Percentiles rank a stretch among this genome's conserved stretches.
Conservation (phyloP, 2,329 filamentous ascomycete genomes). For the Biscogniauxia sp. region DNA sequence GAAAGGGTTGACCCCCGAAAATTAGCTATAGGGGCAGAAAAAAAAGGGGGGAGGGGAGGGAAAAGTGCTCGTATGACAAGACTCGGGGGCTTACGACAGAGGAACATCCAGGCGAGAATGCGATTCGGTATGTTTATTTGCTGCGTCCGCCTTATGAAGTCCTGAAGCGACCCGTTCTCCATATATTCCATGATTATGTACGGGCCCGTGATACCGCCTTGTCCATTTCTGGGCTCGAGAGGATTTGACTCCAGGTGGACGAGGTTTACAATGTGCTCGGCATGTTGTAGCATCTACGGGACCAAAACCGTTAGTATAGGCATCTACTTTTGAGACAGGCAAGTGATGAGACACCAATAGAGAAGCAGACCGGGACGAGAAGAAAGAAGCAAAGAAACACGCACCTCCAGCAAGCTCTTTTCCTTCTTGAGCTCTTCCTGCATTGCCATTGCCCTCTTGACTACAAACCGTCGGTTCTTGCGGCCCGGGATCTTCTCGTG, state of each 20-base stretch:
- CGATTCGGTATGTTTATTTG: not conserved
- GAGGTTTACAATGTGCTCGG: not conserved
- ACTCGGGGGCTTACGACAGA: not conserved
- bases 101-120: not conserved
- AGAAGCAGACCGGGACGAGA: not conserved
- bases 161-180: not conserved
- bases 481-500: not conserved
- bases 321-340: no score
- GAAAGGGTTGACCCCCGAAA: no score
- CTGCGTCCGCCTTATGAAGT: not conserved
- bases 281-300: not conserved
- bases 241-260: not conserved
- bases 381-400: not conserved
- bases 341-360: not conserved
- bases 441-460: not conserved
- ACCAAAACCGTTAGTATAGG: no score
- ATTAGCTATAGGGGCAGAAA: not conserved
- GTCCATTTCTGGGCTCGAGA: not conserved
- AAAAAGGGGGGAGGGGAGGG: not conserved
- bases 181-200: conserved; percentile 1
- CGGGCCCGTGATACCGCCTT: not conserved
- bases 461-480: not conserved
- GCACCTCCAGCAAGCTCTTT: not conserved
- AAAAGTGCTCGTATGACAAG: not conserved
- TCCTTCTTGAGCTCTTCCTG: not conserved